Conservation (phyloP, 768 basidiomycete genomes). For the Rhizopogon roseolus region DNA sequence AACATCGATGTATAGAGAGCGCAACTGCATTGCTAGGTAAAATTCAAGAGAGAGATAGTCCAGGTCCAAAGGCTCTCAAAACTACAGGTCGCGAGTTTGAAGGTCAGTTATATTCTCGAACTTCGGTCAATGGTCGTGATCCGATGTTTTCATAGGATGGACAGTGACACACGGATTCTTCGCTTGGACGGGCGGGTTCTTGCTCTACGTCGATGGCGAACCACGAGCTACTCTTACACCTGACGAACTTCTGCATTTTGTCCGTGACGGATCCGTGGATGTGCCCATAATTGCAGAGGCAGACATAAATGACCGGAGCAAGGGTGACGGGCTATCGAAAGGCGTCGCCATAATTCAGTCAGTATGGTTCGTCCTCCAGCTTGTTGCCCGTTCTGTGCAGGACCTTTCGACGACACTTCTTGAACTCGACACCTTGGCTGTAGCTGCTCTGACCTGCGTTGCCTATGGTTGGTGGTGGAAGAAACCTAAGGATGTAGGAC, state of each 20-base stretch:
- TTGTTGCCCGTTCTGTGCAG: constrained; percentile 19
- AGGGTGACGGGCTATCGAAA: constrained; percentile 31
- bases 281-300: constrained; percentile 3
- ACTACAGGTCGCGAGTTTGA: too few relatives aligned
- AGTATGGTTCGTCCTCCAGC: constrained; percentile 30
- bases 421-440: constrained; percentile 32
- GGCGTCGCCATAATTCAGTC: constrained; percentile 28
- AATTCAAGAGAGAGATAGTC: too few relatives aligned
- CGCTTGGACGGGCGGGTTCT: constrained; percentile 19
- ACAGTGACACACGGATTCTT: constrained; percentile 13
- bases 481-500: constrained; percentile 32
- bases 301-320: constrained; percentile 21
- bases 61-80: too few relatives aligned
- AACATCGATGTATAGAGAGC: too few relatives aligned
- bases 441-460: constrained; percentile 24
- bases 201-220: background rate
- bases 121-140: too few relatives aligned
- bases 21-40: too few relatives aligned
- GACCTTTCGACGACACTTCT: constrained; percentile 27
- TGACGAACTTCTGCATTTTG: background rate
- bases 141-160: too few relatives aligned
- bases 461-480: constrained; percentile 34
- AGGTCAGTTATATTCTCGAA: too few relatives aligned
- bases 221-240: constrained; percentile 1
- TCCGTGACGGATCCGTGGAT: background rate